Evolutionary conservation across 106 monocot genomes (phyloP), one percentile per base, ranked within the genome.

Genomic region (Acanthochlamys bracteata): DNA sequence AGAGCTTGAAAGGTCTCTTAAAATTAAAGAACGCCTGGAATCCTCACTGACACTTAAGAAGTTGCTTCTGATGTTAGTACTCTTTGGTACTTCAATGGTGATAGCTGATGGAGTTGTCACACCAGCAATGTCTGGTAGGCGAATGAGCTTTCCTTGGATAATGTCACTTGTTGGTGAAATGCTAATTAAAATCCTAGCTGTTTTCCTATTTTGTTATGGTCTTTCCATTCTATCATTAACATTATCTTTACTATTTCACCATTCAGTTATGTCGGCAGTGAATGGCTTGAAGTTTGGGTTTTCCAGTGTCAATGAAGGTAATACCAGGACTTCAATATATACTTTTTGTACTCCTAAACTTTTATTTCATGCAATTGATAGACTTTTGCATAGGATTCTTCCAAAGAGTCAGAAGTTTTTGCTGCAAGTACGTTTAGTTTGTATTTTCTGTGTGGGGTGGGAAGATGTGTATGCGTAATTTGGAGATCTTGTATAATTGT

Each of bases 51-150:
- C 27, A 20, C 64, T 88, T 61, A 93, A 93, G 63, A 88, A 85
- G 70, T 47, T 85, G 53, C 82, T 93, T 60, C 69, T 93, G 41
- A 63, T 76, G 25, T 69, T 93, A 43, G 93, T 88, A 39, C 78
- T 93, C 39, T 88, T 93, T 69, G 93, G 93, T 26, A 93, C 93
- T 68, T 79, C 93, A 17, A 93, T 93, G 93, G 79, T 93, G 42
- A 82, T 93, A 53, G 83, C 93, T 25, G 82, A 85, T 78, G 93
- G 93, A 66, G 88, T 93, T 71, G 74, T 92, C 40, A 91, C 96
- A 9, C 91, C 96, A 40, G 88, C 96, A 49, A 91, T 98, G 91
- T 98, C 91, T 80, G 91, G 96, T 98, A 69, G 39, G 4, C 19
- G 41, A 60, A 54, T 25, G 74, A 60, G 33, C 24, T 27, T 51